Conservation (phyloP, 2,329 filamentous ascomycete genomes). For the Ophiocordyceps camponoti-floridani region DNA sequence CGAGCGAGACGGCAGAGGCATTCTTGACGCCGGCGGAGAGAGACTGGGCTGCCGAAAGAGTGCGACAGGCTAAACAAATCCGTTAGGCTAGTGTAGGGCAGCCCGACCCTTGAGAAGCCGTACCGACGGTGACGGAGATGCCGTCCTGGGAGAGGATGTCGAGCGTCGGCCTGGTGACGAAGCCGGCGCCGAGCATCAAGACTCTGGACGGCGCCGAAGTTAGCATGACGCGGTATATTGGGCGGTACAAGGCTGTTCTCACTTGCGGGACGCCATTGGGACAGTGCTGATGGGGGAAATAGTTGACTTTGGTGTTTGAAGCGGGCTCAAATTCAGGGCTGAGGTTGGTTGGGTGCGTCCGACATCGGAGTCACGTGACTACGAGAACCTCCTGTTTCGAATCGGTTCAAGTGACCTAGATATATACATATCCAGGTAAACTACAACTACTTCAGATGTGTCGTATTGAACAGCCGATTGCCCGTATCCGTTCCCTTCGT, state of each 20-base stretch:
- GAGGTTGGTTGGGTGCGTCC: background rate
- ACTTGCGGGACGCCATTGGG: background rate
- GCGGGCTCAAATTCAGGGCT: background rate
- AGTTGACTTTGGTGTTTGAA: background rate
- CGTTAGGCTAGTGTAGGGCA: background rate
- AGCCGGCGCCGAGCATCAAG: conserved; percentile 33
- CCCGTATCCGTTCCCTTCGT: conserved; percentile 36
- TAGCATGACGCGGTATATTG: background rate
- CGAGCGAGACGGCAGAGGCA: conserved; percentile 61
- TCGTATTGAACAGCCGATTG: conserved; percentile 41
- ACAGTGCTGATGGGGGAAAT: background rate
- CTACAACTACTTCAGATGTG: conserved; percentile 16
- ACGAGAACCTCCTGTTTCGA: background rate
- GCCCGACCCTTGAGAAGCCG: background rate
- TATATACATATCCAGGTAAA: background rate
- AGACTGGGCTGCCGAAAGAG: conserved; percentile 57
- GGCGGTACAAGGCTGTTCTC: background rate
- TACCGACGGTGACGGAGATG: conserved; percentile 48
- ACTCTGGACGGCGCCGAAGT: background rate
- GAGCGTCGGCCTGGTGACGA: conserved; percentile 43
- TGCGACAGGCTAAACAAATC: conserved; percentile 50
- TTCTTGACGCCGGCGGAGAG: conserved; percentile 56
- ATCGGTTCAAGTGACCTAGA: background rate
- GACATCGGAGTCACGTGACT: background rate
- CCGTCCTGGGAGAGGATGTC: conserved; percentile 43